A percentile compares a stretch with the other conserved stretches of the same genome.
These are phyloP conservation scores for Alternaria rosae DNA, from an alignment of 2,329 filamentous ascomycete genomes.

Conservation along the genomic window DNA sequence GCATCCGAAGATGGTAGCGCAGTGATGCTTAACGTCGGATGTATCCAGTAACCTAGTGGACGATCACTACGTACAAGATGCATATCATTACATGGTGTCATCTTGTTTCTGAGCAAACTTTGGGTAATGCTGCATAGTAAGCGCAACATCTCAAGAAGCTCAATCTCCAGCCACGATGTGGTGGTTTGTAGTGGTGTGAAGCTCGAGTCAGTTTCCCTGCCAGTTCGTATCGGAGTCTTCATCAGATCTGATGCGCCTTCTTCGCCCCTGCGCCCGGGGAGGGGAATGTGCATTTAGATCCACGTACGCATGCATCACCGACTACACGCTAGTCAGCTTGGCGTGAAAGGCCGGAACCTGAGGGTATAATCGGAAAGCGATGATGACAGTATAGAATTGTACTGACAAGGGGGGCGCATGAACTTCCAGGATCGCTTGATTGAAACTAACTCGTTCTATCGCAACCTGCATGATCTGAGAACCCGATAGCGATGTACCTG, in stretches of 20 bases:
- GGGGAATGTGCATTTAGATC: background rate
- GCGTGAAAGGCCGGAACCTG: background rate
- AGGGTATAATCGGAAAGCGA: conserved; percentile 5
- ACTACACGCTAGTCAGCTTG: conserved; percentile 14
- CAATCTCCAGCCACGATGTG: conserved; percentile 2
- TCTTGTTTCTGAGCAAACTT: background rate
- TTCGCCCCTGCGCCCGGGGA: background rate
- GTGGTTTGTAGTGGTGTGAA: conserved; percentile 6
- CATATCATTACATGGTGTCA: background rate
- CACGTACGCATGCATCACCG: conserved; percentile 3
- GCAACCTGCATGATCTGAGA: conserved; percentile 14
- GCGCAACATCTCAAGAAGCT: background rate
- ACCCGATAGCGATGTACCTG: conserved; percentile 16
- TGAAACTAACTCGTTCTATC: conserved; percentile 6
- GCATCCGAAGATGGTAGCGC: conserved; percentile 1
- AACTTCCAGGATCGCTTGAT: conserved; percentile 5
- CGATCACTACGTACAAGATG: conserved; percentile 1
- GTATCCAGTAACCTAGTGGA: background rate
- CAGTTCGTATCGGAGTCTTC: conserved; percentile 4
- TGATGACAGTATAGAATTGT: conserved; percentile 10
- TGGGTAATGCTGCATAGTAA: background rate
- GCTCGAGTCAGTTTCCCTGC: conserved; percentile 10
- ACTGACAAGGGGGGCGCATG: conserved; percentile 8
- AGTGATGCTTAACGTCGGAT: background rate
- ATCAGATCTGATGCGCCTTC: conserved; percentile 3